These are phyloP conservation scores for Pseudovirgaria hyperparasitica DNA, from an alignment of 2,329 filamentous ascomycete species.

Conservation along the genomic window DNA sequence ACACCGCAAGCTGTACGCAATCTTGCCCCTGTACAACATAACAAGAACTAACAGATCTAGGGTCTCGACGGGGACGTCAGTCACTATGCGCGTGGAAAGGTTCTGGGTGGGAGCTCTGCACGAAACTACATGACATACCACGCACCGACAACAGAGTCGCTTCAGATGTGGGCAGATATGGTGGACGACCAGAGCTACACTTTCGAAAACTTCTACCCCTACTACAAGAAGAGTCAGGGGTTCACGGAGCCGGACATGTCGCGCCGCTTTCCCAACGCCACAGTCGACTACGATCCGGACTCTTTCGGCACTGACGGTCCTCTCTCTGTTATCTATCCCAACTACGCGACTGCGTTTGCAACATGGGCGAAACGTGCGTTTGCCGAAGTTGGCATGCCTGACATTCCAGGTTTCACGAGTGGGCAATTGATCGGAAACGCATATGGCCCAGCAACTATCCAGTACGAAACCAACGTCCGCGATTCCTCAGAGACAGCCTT, in stretches of 20 bases:
- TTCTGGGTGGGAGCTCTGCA: constrained; percentile 11
- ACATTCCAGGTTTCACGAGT: constrained; percentile 7
- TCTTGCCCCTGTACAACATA: neutral
- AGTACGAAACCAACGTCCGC: constrained; percentile 6
- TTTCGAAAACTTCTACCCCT: constrained; percentile 12
- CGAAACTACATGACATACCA: constrained; percentile 14
- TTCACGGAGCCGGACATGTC: constrained; percentile 13
- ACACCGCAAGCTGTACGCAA: constrained; percentile 9
- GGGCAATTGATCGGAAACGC: constrained; percentile 10
- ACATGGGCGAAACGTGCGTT: constrained; percentile 9
- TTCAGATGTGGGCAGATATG: constrained; percentile 13
- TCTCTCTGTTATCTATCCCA: constrained; percentile 10
- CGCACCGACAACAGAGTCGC: constrained; percentile 7
- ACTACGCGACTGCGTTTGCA: constrained; percentile 8
- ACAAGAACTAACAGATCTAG: neutral
- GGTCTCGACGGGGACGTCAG: constrained; percentile 5
- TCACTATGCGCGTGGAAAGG: constrained; percentile 16
- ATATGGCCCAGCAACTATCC: constrained; percentile 6
- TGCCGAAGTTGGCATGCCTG: constrained; percentile 9
- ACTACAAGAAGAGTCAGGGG: constrained; percentile 14
- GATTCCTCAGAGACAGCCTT: constrained; percentile 10
- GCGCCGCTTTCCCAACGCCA: constrained; percentile 13
- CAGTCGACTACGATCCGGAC: constrained; percentile 10
- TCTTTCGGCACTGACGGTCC: constrained; percentile 7
- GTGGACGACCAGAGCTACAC: constrained; percentile 14